Base-by-base conservation (phyloP, 495 filamentous ascomycete genomes). In the Aspergillus baeticus region DNA sequence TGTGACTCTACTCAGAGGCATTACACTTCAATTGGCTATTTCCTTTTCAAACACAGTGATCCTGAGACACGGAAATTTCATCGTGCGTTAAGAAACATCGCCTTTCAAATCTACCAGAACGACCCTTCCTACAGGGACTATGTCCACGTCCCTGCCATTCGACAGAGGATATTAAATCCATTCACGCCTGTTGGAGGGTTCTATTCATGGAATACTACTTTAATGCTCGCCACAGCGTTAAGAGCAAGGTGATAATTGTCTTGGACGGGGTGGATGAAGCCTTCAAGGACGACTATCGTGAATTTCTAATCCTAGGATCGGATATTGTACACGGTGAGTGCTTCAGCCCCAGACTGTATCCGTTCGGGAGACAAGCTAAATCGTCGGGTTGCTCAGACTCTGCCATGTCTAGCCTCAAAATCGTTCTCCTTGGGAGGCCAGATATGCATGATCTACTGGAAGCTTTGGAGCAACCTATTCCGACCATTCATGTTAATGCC, bases 1-100 rank as follows among this genome's bases (percentile, higher is more conserved):
- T 13, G 6, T 11, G 20, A n/a, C n/a, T n/a, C 13, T n/a, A 13
- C 10, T 5, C 23, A 45, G 10, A n/a, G 6, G 0, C 33, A 15
- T 10, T 18, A 23, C n/a, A 22, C 43, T n/a, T 69, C 62, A 8
- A 35, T 67, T 29, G 69, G 52, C 1, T 73, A 66, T 52, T 73
- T 73, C 56, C 69, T 66, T 60, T 68, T 71, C 65, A 68, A 63
- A 36, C 59, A 65, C 31, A 59, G 69, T 41, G 58, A 65, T 34
- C 61, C 61, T 14, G 49, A 67, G 22, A 68, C 63, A 18, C 36
- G 67, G 23, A 61, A 54, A 6, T 38, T 66, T 8, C 57, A 69
- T 34, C 61, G 64, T 20, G 63, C 65, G 3, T 46, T 73, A 10
- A 54, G 64, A 10, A 58, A 64, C 39, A 22, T 72, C 6, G 70